These are phyloP conservation scores for Tylopilus plumbeoviolaceoides DNA, from an alignment of 768 basidiomycete genomes.

Conservation along the genomic window DNA sequence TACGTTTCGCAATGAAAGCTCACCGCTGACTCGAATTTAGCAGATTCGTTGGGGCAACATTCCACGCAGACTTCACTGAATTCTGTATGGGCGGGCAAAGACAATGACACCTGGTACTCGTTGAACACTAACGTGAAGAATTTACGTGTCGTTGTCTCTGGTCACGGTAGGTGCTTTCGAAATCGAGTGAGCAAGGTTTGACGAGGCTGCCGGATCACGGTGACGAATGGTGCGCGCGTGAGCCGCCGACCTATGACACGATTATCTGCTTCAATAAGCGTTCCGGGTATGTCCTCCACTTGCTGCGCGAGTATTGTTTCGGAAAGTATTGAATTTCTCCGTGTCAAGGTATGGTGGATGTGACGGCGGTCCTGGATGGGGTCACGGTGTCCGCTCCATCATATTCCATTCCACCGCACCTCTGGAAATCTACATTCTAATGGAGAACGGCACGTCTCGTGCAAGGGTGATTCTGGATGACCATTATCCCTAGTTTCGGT, in stretches of 20 bases:
- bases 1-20: not conserved
- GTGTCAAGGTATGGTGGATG: slow-evolving; percentile 59
- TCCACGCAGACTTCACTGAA: slow-evolving; percentile 56
- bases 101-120: slow-evolving; percentile 59
- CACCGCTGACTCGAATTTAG: slow-evolving; percentile 30
- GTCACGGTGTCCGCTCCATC: slow-evolving; percentile 61
- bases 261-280: slow-evolving; percentile 78
- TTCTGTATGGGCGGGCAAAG: slow-evolving; percentile 39
- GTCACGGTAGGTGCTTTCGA: slow-evolving; percentile 55
- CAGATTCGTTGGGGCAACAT: slow-evolving; percentile 48
- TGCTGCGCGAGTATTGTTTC: not conserved
- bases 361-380: slow-evolving; percentile 51
- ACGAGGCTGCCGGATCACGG: slow-evolving; percentile 54
- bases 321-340: not conserved
- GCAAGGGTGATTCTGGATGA: slow-evolving; percentile 51
- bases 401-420: slow-evolving; percentile 51
- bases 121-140: slow-evolving; percentile 58
- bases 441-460: slow-evolving; percentile 55
- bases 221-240: slow-evolving; percentile 74
- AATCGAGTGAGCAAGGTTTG: not conserved
- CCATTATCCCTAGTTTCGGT: slow-evolving; percentile 34
- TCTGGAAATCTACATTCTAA: slow-evolving; percentile 56
- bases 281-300: slow-evolving; percentile 47
- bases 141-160: slow-evolving; percentile 63
- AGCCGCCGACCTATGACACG: slow-evolving; percentile 53